Evolutionary conservation across 2,329 filamentous ascomycete genomes (phyloP).

Genomic region (Knoxdaviesia capensis): DNA sequence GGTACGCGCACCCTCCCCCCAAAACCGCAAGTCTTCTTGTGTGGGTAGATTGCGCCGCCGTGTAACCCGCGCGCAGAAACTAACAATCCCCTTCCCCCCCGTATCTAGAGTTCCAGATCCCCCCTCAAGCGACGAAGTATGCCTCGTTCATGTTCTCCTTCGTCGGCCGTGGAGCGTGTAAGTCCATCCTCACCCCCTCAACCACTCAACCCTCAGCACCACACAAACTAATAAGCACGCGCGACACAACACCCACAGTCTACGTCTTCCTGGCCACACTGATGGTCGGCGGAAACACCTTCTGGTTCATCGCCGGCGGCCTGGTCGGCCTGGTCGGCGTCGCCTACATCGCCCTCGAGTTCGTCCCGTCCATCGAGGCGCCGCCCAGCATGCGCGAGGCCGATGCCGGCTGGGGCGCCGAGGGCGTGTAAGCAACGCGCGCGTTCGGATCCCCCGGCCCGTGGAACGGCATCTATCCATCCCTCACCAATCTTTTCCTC

Average conservation of each 20-base stretch:
- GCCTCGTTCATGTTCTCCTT: constrained; percentile 97
- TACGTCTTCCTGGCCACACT: constrained; percentile 91
- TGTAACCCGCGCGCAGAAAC: neutral
- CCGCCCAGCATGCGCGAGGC: constrained; percentile 67
- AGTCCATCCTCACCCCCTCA: constrained; percentile 17
- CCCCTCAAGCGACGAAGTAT: constrained; percentile 79
- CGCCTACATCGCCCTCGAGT: constrained; percentile 57
- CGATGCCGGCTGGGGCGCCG: constrained; percentile 56
- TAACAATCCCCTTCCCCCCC: neutral
- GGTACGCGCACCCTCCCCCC: constrained; percentile 15
- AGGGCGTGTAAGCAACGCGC: constrained; percentile 39
- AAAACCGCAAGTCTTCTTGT: neutral
- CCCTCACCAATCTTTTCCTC: too few species aligned
- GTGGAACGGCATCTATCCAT: too few species aligned
- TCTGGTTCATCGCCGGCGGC: constrained; percentile 57
- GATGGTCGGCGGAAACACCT: constrained; percentile 45
- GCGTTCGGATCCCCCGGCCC: neutral
- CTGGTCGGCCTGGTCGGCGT: constrained; percentile 63
- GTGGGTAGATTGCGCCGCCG: neutral
- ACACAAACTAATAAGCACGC: constrained; percentile 1
- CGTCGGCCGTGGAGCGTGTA: constrained; percentile 85
- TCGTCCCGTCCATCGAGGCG: constrained; percentile 59
- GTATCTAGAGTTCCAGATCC: constrained; percentile 68
- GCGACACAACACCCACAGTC: constrained; percentile 30
- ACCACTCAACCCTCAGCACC: neutral